Evolutionary conservation across 805 yeast genomes (phyloP), one percentile per base, ranked within the genome.

Genomic region (Hyphopichia homilentoma): DNA sequence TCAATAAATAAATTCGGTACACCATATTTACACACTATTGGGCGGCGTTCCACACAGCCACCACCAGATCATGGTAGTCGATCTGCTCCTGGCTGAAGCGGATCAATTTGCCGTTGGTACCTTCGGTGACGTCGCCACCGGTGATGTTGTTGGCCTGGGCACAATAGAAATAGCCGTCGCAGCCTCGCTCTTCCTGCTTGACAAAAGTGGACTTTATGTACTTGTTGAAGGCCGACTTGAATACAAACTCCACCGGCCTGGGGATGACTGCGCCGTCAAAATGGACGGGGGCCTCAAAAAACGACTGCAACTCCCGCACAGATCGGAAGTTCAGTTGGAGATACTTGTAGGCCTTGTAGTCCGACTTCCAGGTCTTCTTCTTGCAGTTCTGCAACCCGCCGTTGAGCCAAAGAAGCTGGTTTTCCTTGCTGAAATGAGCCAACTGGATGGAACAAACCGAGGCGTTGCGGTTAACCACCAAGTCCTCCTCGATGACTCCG

Each of bases 401-500:
- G 40, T 67, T 67, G 27, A 67, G 54, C 73, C 73, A 67, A 25
- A 67, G 39, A n/a, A 67, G 38, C 30, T 45, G 49, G 0, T 69
- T 70, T 6, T 48, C 41, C 9, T 38, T 36, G 32, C 48, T 45
- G 4, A 67, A 46, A 42, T 67, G 73, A 4, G 71, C 72, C 0
- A 72, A 72, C 40, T 67, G 73, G 1, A 65, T 49, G 2, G 69
- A 61, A 35, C 73, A 67, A 7, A 67, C 41, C n/a, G n/a, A n/a
- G 35, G 65, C 71, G 21, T 42, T 27, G 1, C 62, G 37, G 3
- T 35, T 36, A 3, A 61, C 35, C 21, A 45, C 45, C 13, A 51
- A 50, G 7, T 44, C 21, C 9, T 36, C 25, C 12, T 54, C 32
- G 13, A 43, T 27, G 26, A 40, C 40, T 8, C 84, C 86, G 2